Conservation (phyloP, 2,329 filamentous ascomycete species). For the Septoria petroselini region DNA sequence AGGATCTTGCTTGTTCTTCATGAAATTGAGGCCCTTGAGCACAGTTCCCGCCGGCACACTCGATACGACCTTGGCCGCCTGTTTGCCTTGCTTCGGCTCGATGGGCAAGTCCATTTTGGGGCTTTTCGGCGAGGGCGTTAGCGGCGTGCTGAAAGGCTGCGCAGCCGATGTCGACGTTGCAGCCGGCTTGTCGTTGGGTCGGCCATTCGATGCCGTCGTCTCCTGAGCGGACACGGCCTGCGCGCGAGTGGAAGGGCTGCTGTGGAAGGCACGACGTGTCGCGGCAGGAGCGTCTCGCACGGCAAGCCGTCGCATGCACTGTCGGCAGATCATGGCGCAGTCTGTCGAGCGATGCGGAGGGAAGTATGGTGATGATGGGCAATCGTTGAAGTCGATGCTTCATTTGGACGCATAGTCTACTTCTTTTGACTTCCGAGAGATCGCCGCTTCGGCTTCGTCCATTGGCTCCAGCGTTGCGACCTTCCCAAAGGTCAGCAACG, state of each 20-base stretch:
- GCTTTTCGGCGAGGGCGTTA: slow-evolving; percentile 33
- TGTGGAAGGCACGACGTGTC: slow-evolving; percentile 21
- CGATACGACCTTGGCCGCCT: slow-evolving; percentile 24
- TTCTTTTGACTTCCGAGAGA: neutral
- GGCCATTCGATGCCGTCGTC: slow-evolving; percentile 33
- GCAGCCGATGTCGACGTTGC: slow-evolving; percentile 47
- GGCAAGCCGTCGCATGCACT: slow-evolving; percentile 32
- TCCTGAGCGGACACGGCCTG: slow-evolving; percentile 33
- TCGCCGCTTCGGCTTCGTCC: neutral
- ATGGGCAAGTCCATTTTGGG: slow-evolving; percentile 32
- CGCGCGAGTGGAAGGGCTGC: slow-evolving; percentile 16
- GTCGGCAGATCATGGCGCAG: slow-evolving; percentile 34
- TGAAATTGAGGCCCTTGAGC: slow-evolving; percentile 71
- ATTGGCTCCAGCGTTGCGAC: neutral
- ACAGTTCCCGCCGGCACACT: slow-evolving; percentile 64
- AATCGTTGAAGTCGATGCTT: too few species aligned
- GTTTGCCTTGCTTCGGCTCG: slow-evolving; percentile 31
- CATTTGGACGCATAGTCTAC: too few species aligned
- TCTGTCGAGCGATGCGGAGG: neutral
- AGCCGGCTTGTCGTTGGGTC: slow-evolving; percentile 38
- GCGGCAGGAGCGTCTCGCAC: slow-evolving; percentile 13
- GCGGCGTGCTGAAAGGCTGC: slow-evolving; percentile 46
- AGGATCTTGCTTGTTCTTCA: slow-evolving; percentile 70
- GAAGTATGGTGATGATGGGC: neutral
- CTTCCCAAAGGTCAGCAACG: neutral